Conservation (phyloP, 768 basidiomycete genomes). For the Pisolithus tinctorius region DNA sequence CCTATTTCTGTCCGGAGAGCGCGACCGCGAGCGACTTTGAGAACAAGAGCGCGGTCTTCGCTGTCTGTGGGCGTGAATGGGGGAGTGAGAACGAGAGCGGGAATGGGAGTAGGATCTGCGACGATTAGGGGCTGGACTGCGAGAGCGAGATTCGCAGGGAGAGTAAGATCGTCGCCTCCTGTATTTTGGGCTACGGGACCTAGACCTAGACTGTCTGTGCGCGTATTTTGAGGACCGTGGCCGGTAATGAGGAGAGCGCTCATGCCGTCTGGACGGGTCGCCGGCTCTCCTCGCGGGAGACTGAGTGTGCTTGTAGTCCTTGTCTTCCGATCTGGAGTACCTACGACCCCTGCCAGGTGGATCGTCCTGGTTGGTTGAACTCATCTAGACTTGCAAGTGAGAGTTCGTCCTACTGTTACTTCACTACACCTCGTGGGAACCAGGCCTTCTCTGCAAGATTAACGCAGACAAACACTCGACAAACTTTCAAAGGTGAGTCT, state of each 20-base stretch:
- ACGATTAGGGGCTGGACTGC: constrained; percentile 9
- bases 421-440: not conserved
- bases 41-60: constrained; percentile 20
- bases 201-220: constrained; percentile 1
- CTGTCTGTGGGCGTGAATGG: constrained; percentile 9
- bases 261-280: not conserved
- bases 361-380: not conserved
- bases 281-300: not conserved
- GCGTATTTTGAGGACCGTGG: constrained; percentile 3
- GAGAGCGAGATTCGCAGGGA: constrained; percentile 10
- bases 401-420: no score
- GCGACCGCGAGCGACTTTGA: constrained; percentile 31
- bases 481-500: no score
- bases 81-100: constrained; percentile 21
- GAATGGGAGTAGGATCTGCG: not conserved
- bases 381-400: not conserved
- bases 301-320: not conserved
- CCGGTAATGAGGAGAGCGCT: not conserved
- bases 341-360: not conserved
- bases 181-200: no score
- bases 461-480: no score
- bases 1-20: constrained; percentile 21
- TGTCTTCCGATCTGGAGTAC: not conserved
- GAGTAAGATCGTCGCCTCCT: constrained; percentile 1
- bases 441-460: no score